phyloP scores from a whole-genome alignment of 192 early-diverging fungal species.

The Backusella circina region DNA sequence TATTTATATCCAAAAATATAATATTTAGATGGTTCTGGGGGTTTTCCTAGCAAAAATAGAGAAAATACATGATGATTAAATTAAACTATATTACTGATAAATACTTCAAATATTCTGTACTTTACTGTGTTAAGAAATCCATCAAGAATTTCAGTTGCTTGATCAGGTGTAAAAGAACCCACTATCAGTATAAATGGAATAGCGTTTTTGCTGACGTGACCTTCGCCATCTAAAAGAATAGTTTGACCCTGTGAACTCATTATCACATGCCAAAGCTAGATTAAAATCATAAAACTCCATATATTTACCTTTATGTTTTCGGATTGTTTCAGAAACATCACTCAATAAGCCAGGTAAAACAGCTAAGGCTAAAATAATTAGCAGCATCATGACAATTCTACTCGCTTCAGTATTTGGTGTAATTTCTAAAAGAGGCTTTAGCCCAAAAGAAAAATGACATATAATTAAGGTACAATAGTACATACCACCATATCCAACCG shows the following conservation, averaged over 20 bases:
- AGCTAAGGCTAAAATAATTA: slow-evolving; percentile 53
- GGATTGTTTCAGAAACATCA: slow-evolving; percentile 34
- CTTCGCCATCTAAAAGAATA: slow-evolving; percentile 11
- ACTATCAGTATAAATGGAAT: slow-evolving; percentile 40
- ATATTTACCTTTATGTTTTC: slow-evolving; percentile 15
- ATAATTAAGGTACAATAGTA: not conserved
- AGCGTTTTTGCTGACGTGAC: slow-evolving; percentile 5
- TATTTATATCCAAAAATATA: slow-evolving; percentile 38
- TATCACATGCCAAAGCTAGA: not conserved
- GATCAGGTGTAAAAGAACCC: slow-evolving; percentile 33
- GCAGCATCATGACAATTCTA: slow-evolving; percentile 47
- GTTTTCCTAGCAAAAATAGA: not conserved
- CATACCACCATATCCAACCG: slow-evolving; percentile 61
- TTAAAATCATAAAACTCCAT: not conserved
- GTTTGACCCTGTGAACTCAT: not conserved
- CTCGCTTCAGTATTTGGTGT: slow-evolving; percentile 47
- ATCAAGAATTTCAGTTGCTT: slow-evolving; percentile 36
- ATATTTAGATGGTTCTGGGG: slow-evolving; percentile 25
- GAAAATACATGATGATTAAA: not conserved
- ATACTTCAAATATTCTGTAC: not conserved
- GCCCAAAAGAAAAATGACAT: not conserved
- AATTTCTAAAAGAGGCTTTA: slow-evolving; percentile 39
- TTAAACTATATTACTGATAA: not conserved
- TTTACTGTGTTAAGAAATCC: slow-evolving; percentile 40
- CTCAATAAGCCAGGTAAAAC: slow-evolving; percentile 54